Percentiles rank a stretch among this genome's conserved stretches.
These are phyloP conservation scores for Dissophora ornata DNA, from an alignment of 192 early-diverging fungal species.

Conservation along the genomic window DNA sequence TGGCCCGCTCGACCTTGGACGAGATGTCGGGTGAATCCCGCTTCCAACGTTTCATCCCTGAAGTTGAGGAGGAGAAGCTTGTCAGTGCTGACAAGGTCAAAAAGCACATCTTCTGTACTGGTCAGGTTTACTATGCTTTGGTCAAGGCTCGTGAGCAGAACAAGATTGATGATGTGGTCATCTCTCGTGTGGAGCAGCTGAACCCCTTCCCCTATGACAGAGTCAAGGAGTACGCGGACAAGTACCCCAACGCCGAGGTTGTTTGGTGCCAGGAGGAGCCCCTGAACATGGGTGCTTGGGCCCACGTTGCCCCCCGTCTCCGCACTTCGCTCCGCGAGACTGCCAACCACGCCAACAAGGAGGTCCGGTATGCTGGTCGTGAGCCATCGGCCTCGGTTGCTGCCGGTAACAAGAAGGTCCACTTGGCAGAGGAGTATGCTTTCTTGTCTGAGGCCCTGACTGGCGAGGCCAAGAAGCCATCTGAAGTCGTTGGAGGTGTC, in stretches of 20 bases:
- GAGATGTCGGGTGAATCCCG: conserved; percentile 87
- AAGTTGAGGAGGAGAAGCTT: conserved; percentile 84
- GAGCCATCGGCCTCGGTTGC: conserved; percentile 88
- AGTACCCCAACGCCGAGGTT: conserved; percentile 92
- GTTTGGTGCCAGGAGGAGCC: conserved; percentile 98
- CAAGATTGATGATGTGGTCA: conserved; percentile 88
- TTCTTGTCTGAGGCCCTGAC: conserved; percentile 78
- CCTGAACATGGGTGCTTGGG: conserved; percentile 94
- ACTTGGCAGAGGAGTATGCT: conserved; percentile 84
- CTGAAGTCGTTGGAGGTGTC: conserved; percentile 75
- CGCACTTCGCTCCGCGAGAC: conserved; percentile 83
- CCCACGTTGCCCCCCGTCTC: conserved; percentile 88
- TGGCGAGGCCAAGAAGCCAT: conserved; percentile 73
- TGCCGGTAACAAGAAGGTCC: conserved; percentile 96
- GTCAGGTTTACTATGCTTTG: conserved; percentile 97
- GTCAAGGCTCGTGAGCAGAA: conserved; percentile 90
- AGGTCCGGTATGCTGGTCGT: conserved; percentile 74
- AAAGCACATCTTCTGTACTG: conserved; percentile 94
- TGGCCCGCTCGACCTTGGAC: conserved; percentile 84
- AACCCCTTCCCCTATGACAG: conserved; percentile 96
- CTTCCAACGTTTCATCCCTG: conserved; percentile 95
- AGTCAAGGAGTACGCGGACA: conserved; percentile 85
- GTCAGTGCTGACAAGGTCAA: conserved; percentile 86
- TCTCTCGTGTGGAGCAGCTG: conserved; percentile 95
- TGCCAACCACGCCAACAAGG: conserved; percentile 70